Evolutionary conservation across 345 rosid genomes (phyloP), one percentile per base, ranked within the genome.

Genomic region (Nephelium lappaceum): DNA sequence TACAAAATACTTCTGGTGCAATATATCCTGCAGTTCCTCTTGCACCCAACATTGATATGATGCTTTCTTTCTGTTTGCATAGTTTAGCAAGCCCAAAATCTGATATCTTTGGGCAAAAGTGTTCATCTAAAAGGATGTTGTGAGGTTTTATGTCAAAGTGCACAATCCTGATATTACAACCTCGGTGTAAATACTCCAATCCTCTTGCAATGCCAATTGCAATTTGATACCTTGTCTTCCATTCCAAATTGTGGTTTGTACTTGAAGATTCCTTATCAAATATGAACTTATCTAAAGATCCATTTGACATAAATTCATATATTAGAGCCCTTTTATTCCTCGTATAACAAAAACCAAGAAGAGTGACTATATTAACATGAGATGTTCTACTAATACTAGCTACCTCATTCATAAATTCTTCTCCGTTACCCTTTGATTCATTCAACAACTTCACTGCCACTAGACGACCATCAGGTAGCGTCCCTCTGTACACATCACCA

Each of bases 1-100:
- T 77, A 36, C 77, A 76, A 36, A 79, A 71, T 39, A 89, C 74
- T 64, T 87, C 86, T 0, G 87, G 89, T 42, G 93, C 93, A 69
- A 85, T 88, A 66, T 88, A 86, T 2, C 89, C 91, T 0, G 72
- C 19, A 0, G 90, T 88, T 6, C 93, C 91, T 80, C 91, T 84
- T 5, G 84, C 71, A 2, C 79, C 85, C 6, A 77, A 57, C 38
- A 82, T 18, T 0, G 93, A 83, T 4, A 88, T 36, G 6, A 76
- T 27, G 36, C 88, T 87, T 3, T 81, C 84, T 47, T 73, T 80
- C 58, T 43, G 82, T 60, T 67, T 57, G 51, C 88, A 84, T 9
- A 83, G 77, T 68, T 88, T 90, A 10, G 93, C 86, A n/a, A 90
- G 91, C 1, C 93, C 90, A 19, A 90, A 90, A 62, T 90, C 91